A percentile compares a stretch with the other conserved stretches of the same genome.
Conservation (phyloP, 352 stramenopile genomes). For the Phytophthora niederhauseri region DNA sequence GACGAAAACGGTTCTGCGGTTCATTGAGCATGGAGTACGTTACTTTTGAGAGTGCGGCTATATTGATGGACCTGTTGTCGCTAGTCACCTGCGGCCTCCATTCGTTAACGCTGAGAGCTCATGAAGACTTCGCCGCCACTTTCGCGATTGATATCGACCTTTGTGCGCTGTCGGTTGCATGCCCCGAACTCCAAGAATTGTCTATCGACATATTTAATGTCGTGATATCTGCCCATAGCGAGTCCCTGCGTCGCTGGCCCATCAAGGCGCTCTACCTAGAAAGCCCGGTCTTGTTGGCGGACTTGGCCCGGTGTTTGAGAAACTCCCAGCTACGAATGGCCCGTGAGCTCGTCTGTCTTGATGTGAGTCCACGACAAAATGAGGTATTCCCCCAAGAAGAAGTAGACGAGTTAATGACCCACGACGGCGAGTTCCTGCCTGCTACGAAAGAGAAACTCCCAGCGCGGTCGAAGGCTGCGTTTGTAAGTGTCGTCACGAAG, state of each 20-base stretch:
- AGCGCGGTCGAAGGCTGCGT: not conserved
- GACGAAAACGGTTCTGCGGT: not conserved
- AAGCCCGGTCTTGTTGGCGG: not conserved
- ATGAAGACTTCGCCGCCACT: not conserved
- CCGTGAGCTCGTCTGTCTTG: not conserved
- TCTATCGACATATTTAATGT: not conserved
- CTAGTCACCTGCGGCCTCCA: not conserved
- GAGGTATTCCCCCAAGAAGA: not conserved
- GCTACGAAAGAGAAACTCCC: not conserved
- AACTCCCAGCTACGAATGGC: not conserved
- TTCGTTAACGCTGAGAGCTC: no score
- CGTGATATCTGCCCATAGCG: not conserved
- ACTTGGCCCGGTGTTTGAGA: not conserved
- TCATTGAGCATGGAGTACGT: not conserved
- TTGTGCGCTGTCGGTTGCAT: not conserved
- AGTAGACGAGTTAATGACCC: not conserved
- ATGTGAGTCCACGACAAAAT: not conserved
- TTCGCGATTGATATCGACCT: not conserved
- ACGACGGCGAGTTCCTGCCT: not conserved
- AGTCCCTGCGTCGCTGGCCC: not conserved
- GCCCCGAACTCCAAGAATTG: not conserved
- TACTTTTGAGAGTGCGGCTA: not conserved
- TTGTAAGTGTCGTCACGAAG: not conserved
- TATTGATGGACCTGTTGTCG: not conserved
- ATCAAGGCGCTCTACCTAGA: not conserved